Base-by-base conservation (phyloP, 1,284 basidiomycete species). In the Ustilago crameri region DNA sequence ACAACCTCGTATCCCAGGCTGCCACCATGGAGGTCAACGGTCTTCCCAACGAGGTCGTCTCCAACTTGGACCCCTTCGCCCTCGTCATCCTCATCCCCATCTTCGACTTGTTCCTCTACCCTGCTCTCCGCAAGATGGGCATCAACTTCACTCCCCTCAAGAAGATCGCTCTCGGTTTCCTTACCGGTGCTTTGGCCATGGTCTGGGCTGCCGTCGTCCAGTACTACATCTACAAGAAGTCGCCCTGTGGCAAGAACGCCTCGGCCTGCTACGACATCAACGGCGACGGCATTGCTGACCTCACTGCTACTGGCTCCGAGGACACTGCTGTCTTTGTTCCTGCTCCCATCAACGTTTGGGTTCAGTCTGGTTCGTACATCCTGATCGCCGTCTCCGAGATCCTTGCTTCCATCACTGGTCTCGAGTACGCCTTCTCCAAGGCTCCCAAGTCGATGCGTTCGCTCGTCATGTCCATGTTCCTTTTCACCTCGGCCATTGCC, bases 401-500 rank as follows among this genome's bases (percentile, higher is more conserved):
- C 79, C 87, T 95, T 52, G 91, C 92, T 0, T 91, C 90, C 9
- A 92, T 95, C 84, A 93, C 92, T 18, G 84, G 84, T 51, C 79
- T 86, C 71, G 93, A 95, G 83, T 93, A 93, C 82, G 93, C 92
- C n/a, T 93, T 91, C 86, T 92, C 90, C 61, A 93, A 84, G 72
- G 84, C 84, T 9, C 84, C 84, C 53, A 81, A 76, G 59, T 82
- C 80, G 61, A 84, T 85, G 84, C 77, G 82, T 9, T 84, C 83
- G 30, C 78, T 85, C 35, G 82, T 84, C 52, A 83, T 82, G 80
- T 65, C 64, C 27, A 53, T 78, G 43, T 79, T 82, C 91, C 84
- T 93, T 38, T 91, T 93, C 85, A 89, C 84, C 81, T 87, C 82
- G 34, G 90, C 91, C 18, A 58, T 92, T 70, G 80, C 85, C 10